Evolutionary conservation across 805 yeast species (phyloP).

Genomic region (Blastobotrys attinorum): DNA sequence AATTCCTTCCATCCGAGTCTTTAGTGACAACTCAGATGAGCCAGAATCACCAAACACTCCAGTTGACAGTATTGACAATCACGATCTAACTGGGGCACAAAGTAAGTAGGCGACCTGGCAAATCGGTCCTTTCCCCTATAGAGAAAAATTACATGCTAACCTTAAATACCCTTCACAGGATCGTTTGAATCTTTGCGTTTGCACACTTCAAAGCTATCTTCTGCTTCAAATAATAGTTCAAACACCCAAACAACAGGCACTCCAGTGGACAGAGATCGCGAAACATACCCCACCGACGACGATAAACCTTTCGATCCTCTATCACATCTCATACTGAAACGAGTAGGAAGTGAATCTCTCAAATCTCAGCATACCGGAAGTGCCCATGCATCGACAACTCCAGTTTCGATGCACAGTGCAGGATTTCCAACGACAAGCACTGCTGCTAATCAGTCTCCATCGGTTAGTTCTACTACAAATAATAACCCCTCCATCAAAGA

Average conservation of each 20-base stretch:
- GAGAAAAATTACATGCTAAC: not conserved
- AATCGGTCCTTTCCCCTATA: too few species aligned
- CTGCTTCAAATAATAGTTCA: not conserved
- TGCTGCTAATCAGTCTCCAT: not conserved
- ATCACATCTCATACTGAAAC: conserved; percentile 10
- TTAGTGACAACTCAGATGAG: not conserved
- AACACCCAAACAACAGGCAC: not conserved
- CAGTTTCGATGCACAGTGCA: not conserved
- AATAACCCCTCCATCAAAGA: not conserved
- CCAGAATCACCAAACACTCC: not conserved
- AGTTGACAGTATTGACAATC: not conserved
- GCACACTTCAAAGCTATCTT: not conserved
- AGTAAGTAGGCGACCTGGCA: not conserved
- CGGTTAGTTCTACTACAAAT: not conserved
- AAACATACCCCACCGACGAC: not conserved
- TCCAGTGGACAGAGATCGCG: not conserved
- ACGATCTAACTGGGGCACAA: not conserved
- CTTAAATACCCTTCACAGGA: too few species aligned
- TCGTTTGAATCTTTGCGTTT: conserved; percentile 1
- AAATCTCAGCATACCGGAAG: not conserved
- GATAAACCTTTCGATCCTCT: conserved; percentile 9
- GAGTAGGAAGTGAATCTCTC: conserved; percentile 7
- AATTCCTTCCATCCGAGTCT: not conserved
- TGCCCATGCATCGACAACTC: not conserved
- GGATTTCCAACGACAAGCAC: not conserved